Evolutionary conservation across 2,329 filamentous ascomycete genomes (phyloP), one percentile per base, ranked within the genome.

Genomic region (Fusarium proliferatum): DNA sequence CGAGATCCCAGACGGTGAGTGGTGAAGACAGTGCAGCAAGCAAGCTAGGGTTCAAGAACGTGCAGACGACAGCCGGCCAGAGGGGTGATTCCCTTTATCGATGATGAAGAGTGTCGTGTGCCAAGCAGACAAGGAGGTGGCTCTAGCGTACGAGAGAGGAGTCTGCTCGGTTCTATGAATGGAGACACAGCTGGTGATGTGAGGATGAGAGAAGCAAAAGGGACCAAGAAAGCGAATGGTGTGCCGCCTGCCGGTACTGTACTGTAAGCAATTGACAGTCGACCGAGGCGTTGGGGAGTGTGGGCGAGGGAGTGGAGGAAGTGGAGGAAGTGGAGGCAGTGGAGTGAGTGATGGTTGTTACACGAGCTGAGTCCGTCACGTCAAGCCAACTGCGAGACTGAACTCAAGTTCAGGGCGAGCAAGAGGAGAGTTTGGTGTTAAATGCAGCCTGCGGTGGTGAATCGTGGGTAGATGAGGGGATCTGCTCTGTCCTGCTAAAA

Each of bases 61-160:
- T 75, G 72, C 69, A 74, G 72, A 49, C 59, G 59, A 57, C 61
- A 76, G 71, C 71, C 70, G 65, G 63, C 55, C 56, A 74, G 70
- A 75, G 67, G 69, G 61, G 70, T 58, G 73, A 67, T 69, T 76
- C 53, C 69, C 71, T 78, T 78, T 77, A 78, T 78, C 76, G 75
- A 76, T 75, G 73, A 75, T 78, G 75, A 73, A 72, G 67, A 61
- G 58, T 74, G 72, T 72, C 75, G 76, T 78, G 61, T 69, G 72
- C 75, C 69, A 74, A 73, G 74, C 59, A 63, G 58, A 61, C 51
- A 59, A 58, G 49, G 73, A 74, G 62, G 72, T 69, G 74, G 72
- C 61, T 76, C 63, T 76, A 76, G 75, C 58, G 69, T 69, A 53
- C 42, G 42, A 74, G 56, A 68, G 71, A 73, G 67, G 61, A 67